phyloP scores from a whole-genome alignment of 805 yeast genomes.

The Lachancea meyersii region DNA sequence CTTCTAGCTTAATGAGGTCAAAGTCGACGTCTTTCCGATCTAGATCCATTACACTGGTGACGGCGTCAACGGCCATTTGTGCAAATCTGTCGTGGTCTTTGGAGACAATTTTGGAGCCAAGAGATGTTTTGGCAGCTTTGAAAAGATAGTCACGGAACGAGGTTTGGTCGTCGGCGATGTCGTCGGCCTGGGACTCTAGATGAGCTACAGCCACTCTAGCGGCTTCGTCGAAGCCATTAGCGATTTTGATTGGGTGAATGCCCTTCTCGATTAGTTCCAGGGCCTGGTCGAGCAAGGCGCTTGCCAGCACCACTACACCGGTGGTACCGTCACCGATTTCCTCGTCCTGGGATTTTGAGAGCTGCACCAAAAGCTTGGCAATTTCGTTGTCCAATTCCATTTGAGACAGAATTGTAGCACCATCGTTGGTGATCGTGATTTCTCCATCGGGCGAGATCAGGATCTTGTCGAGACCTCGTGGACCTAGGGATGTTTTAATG shows the following conservation, averaged over 20 bases:
- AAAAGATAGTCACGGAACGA: conserved; percentile 47
- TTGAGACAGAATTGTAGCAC: conserved; percentile 92
- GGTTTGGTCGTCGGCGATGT: conserved; percentile 36
- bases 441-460: conserved; percentile 95
- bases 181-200: conserved; percentile 70
- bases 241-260: conserved; percentile 93
- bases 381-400: conserved; percentile 96
- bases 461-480: conserved; percentile 97
- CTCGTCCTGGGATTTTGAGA: conserved; percentile 92
- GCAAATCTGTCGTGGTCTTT: conserved; percentile 93
- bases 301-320: conserved; percentile 95
- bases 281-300: conserved; percentile 92
- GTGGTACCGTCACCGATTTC: conserved; percentile 99
- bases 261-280: conserved; percentile 91
- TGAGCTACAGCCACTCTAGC: conserved; percentile 81
- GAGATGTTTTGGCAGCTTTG: conserved; percentile 88
- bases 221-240: conserved; percentile 96
- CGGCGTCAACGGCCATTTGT: conserved; percentile 95
- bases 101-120: conserved; percentile 93
- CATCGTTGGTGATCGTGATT: conserved; percentile 96
- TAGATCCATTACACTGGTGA: conserved; percentile 83
- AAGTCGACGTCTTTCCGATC: conserved; percentile 94
- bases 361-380: conserved; percentile 90
- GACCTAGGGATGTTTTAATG: conserved; percentile 89
- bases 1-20: conserved; percentile 91